Evolutionary conservation across 257 asterid species (phyloP).

Genomic region (Jaltomata sinuosa): DNA sequence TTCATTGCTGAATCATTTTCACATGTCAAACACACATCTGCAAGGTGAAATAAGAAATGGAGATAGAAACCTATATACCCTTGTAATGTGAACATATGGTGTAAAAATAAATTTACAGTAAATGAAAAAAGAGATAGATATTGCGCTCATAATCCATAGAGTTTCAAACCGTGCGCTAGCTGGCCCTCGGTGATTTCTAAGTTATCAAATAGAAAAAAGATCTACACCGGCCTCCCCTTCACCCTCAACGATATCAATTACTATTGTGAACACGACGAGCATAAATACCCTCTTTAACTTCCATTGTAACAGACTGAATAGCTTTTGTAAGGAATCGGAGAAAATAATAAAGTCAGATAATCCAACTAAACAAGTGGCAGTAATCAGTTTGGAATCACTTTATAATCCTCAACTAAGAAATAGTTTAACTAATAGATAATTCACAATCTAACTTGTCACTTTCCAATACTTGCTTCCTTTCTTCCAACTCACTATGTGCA

Average conservation of each 20-base stretch:
- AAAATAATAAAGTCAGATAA: too few relatives aligned
- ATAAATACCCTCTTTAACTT: neutral
- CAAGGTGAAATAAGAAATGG: constrained; percentile 13
- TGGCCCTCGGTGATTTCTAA: neutral
- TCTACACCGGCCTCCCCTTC: neutral
- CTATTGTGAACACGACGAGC: neutral
- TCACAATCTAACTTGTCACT: too few relatives aligned
- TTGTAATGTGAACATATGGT: neutral
- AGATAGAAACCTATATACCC: constrained; percentile 1
- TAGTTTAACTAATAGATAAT: too few relatives aligned
- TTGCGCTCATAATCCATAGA: neutral
- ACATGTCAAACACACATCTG: constrained; percentile 86
- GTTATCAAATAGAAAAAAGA: neutral
- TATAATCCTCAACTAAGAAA: neutral
- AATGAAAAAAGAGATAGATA: neutral
- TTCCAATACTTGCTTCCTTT: too few relatives aligned
- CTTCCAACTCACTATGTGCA: too few relatives aligned
- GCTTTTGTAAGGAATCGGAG: too few relatives aligned
- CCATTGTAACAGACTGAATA: too few relatives aligned
- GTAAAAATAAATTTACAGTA: neutral
- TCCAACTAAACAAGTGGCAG: neutral
- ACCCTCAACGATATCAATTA: neutral
- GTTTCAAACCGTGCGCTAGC: neutral
- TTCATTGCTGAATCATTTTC: constrained; percentile 69
- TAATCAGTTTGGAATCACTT: neutral